Percentiles rank a stretch among this genome's conserved stretches.
phyloP scores from a whole-genome alignment of 2,329 filamentous ascomycete species.

The Fusarium sp. region DNA sequence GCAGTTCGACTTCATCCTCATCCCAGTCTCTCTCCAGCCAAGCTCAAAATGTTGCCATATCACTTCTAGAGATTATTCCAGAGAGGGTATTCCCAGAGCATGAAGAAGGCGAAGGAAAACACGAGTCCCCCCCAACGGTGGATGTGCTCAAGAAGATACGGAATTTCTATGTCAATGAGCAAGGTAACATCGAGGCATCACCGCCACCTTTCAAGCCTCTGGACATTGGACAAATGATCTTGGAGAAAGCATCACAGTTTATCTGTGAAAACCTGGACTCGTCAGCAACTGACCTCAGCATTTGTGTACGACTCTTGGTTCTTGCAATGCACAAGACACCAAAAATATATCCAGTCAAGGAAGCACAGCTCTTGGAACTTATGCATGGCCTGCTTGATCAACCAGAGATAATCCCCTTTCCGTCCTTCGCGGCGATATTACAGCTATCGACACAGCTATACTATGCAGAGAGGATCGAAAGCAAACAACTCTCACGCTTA shows the following conservation, averaged over 20 bases:
- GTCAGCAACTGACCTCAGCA: slow-evolving; percentile 62
- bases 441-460: slow-evolving; percentile 70
- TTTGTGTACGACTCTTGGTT: slow-evolving; percentile 70
- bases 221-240: slow-evolving; percentile 70
- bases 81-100: slow-evolving; percentile 68
- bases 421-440: slow-evolving; percentile 68
- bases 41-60: slow-evolving; percentile 63
- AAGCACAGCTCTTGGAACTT: slow-evolving; percentile 61
- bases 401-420: slow-evolving; percentile 58
- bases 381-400: slow-evolving; percentile 61
- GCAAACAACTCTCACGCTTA: slow-evolving; percentile 68
- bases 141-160: slow-evolving; percentile 72
- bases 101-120: slow-evolving; percentile 4
- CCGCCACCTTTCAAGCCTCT: slow-evolving; percentile 68
- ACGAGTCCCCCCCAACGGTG: slow-evolving; percentile 43
- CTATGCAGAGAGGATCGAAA: slow-evolving; percentile 63
- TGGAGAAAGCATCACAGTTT: slow-evolving; percentile 69
- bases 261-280: slow-evolving; percentile 60
- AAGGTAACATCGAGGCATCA: slow-evolving; percentile 74
- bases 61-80: slow-evolving; percentile 73
- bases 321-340: slow-evolving; percentile 67
- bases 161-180: slow-evolving; percentile 76
- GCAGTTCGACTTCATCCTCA: slow-evolving; percentile 51
- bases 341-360: slow-evolving; percentile 57
- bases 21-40: slow-evolving; percentile 46